Evolutionary conservation across 2,329 filamentous ascomycete species (phyloP).

Genomic region (Trichoderma sp.): DNA sequence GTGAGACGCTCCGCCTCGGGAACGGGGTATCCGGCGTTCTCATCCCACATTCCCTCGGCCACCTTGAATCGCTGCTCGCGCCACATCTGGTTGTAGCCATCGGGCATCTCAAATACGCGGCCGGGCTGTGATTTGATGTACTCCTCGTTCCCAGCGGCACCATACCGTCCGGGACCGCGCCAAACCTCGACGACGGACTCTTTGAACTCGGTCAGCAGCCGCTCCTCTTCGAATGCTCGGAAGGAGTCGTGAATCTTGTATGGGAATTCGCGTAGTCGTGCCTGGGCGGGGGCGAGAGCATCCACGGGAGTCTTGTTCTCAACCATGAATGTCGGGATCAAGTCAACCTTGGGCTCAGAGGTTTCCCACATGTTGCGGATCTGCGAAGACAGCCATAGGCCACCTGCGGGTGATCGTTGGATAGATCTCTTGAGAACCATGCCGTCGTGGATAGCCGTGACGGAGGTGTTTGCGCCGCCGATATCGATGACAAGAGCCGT

Average conservation of each 20-base stretch:
- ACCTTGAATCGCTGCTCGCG: slow-evolving; percentile 83
- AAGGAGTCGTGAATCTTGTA: slow-evolving; percentile 68
- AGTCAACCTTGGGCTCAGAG: slow-evolving; percentile 67
- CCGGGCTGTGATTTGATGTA: slow-evolving; percentile 71
- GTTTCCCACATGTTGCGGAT: slow-evolving; percentile 77
- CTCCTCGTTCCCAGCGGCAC: slow-evolving; percentile 71
- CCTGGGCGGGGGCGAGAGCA: slow-evolving; percentile 76
- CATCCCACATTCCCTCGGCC: slow-evolving; percentile 89
- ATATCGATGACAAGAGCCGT: slow-evolving; percentile 92
- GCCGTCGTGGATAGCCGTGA: slow-evolving; percentile 91
- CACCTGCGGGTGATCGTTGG: slow-evolving; percentile 80
- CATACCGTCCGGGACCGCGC: slow-evolving; percentile 73
- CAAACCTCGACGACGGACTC: slow-evolving; percentile 95
- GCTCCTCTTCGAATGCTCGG: slow-evolving; percentile 84
- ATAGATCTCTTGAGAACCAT: slow-evolving; percentile 91
- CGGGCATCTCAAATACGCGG: slow-evolving; percentile 93
- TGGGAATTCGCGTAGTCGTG: slow-evolving; percentile 69
- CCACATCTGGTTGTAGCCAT: slow-evolving; percentile 96
- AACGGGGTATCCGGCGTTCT: slow-evolving; percentile 66
- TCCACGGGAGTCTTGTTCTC: slow-evolving; percentile 87
- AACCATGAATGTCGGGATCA: slow-evolving; percentile 85
- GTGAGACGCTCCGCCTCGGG: slow-evolving; percentile 52
- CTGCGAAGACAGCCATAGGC: slow-evolving; percentile 87
- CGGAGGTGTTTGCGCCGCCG: slow-evolving; percentile 82
- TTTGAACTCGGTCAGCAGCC: slow-evolving; percentile 93